Conservation (phyloP, 495 filamentous ascomycete genomes). For the Penicillium roqueforti region DNA sequence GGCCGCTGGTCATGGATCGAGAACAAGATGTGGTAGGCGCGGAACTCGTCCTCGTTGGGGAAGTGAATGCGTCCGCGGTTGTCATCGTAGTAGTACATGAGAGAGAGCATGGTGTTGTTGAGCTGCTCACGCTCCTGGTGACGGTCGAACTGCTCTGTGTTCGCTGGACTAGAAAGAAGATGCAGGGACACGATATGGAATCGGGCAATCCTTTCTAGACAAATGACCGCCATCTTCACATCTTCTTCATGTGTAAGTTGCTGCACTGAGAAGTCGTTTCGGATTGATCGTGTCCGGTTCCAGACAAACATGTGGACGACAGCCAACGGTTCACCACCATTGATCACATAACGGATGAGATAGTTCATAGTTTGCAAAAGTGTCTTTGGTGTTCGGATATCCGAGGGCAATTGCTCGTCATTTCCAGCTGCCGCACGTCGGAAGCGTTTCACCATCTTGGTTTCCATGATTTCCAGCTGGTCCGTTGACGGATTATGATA, state of each 20-base stretch:
- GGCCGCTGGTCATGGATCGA: constrained; percentile 67
- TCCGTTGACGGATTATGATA: constrained; percentile 37
- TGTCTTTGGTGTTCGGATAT: constrained; percentile 75
- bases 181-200: constrained; percentile 90
- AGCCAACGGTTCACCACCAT: constrained; percentile 57
- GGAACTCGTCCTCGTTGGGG: constrained; percentile 82
- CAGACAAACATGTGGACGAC: constrained; percentile 82
- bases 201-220: constrained; percentile 83
- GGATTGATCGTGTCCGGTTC: constrained; percentile 87
- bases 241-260: constrained; percentile 63
- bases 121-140: constrained; percentile 94
- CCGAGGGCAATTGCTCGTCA: constrained; percentile 85
- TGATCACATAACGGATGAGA: constrained; percentile 70
- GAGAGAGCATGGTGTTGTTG: constrained; percentile 76
- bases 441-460: constrained; percentile 79
- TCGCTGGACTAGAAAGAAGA: constrained; percentile 62
- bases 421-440: constrained; percentile 87
- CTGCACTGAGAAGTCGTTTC: constrained; percentile 93
- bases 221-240: constrained; percentile 66
- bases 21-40: constrained; percentile 83
- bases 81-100: constrained; percentile 86
- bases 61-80: constrained; percentile 51
- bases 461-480: constrained; percentile 42
- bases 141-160: constrained; percentile 71
- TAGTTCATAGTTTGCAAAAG: constrained; percentile 78